phyloP scores from a whole-genome alignment of 1,284 basidiomycete species.

The Stereum hirsutum region DNA sequence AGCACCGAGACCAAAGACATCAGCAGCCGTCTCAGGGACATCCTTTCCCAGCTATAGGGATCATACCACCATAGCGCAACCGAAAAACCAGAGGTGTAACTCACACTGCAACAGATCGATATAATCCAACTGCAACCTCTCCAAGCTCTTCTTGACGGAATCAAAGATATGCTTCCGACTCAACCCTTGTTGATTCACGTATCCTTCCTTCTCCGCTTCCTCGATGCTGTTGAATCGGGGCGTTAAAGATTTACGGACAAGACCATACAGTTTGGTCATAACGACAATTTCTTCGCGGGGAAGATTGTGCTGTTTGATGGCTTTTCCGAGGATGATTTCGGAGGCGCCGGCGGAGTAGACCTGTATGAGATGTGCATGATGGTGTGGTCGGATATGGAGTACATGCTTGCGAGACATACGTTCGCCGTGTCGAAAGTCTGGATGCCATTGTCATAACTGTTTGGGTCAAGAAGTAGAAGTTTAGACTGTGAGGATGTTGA shows the following conservation, averaged over 20 bases:
- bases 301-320: constrained; percentile 43
- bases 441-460: constrained; percentile 5
- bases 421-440: constrained; percentile 15
- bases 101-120: constrained; percentile 51
- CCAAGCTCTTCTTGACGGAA: constrained; percentile 50
- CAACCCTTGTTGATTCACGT: constrained; percentile 1
- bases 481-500: background rate
- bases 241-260: no score
- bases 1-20: background rate
- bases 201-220: constrained; percentile 1
- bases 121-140: constrained; percentile 51
- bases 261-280: constrained; percentile 36
- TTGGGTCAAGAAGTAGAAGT: background rate
- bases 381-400: background rate
- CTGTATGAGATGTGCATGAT: constrained; percentile 8
- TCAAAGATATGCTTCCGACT: constrained; percentile 47
- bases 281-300: constrained; percentile 49
- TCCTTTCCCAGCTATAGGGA: background rate
- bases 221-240: no score
- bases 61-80: background rate
- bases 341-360: constrained; percentile 39
- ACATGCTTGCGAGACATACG: background rate
- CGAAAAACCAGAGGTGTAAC: background rate
- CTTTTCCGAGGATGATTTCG: constrained; percentile 50
- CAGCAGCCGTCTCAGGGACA: background rate